Conservation (phyloP, 83 land plant genomes). For the Larix sibirica region DNA sequence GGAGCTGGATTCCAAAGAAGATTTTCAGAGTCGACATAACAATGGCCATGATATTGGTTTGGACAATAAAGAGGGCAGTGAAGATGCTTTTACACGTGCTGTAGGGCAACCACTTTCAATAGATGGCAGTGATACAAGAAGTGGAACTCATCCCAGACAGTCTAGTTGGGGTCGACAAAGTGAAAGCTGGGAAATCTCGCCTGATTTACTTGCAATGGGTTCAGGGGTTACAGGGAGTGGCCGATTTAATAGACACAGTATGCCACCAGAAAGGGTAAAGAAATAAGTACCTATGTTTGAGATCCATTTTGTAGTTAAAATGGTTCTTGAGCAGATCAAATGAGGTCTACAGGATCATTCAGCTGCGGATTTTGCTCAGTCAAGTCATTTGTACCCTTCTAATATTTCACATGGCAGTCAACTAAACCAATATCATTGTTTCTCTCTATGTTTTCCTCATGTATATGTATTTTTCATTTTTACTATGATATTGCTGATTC, state of each 20-base stretch:
- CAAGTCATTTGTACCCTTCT: not conserved
- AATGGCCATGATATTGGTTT: slow-evolving; percentile 28
- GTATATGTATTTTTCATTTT: not conserved
- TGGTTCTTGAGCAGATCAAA: not conserved
- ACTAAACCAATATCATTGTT: not conserved
- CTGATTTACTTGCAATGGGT: slow-evolving; percentile 36
- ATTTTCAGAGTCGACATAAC: slow-evolving; percentile 25
- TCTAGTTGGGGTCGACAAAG: slow-evolving; percentile 66
- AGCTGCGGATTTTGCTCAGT: not conserved
- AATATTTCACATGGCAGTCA: not conserved
- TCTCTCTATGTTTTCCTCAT: not conserved
- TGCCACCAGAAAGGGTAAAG: not conserved
- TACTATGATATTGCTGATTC: not conserved
- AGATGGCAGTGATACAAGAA: slow-evolving; percentile 6
- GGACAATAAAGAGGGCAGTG: slow-evolving; percentile 27
- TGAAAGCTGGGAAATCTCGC: slow-evolving; percentile 64
- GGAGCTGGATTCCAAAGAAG: slow-evolving; percentile 36
- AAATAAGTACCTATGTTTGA: not conserved
- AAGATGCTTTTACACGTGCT: slow-evolving; percentile 31
- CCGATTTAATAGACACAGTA: slow-evolving; percentile 7
- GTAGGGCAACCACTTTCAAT: slow-evolving; percentile 19
- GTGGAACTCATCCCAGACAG: slow-evolving; percentile 27
- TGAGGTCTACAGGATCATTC: not conserved
- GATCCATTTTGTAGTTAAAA: slow-evolving; percentile 4
- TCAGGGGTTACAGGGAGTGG: slow-evolving; percentile 36